These are phyloP conservation scores for Cucurbita pepo DNA, from an alignment of 306 rosid species.

Conservation along the genomic window DNA sequence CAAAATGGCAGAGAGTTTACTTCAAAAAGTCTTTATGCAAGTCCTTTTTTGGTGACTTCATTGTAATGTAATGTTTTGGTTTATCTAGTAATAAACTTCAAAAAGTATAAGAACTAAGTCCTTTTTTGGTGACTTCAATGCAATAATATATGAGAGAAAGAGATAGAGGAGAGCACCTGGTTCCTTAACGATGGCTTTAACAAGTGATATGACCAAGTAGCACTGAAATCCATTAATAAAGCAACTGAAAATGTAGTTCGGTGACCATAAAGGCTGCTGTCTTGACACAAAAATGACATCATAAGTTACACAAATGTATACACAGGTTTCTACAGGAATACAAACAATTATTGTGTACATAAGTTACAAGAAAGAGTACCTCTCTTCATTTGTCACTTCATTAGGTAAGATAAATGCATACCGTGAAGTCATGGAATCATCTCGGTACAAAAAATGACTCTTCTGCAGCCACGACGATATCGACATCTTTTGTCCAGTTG, in stretches of 20 bases:
- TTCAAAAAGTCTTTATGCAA: background rate
- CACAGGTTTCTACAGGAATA: background rate
- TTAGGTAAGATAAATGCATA: background rate
- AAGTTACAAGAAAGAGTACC: background rate
- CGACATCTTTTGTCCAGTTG: background rate
- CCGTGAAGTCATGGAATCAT: background rate
- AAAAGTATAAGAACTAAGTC: background rate
- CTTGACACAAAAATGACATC: background rate
- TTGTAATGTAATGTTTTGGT: slow-evolving; percentile 3
- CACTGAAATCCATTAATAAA: background rate
- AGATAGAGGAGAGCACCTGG: background rate
- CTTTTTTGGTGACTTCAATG: background rate
- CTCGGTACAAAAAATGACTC: background rate
- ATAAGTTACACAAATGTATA: background rate
- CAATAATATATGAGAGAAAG: no score
- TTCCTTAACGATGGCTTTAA: background rate
- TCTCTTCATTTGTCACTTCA: background rate
- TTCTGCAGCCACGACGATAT: background rate
- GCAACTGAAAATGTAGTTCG: background rate
- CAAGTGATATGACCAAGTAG: background rate
- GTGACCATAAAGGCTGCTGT: background rate
- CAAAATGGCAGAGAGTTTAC: background rate
- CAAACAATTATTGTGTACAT: slow-evolving; percentile 1
- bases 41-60: slow-evolving; percentile 10
- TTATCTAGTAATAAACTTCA: background rate